phyloP scores from a whole-genome alignment of 1,139 yeast genomes.

The Sugiyamaella japonica region DNA sequence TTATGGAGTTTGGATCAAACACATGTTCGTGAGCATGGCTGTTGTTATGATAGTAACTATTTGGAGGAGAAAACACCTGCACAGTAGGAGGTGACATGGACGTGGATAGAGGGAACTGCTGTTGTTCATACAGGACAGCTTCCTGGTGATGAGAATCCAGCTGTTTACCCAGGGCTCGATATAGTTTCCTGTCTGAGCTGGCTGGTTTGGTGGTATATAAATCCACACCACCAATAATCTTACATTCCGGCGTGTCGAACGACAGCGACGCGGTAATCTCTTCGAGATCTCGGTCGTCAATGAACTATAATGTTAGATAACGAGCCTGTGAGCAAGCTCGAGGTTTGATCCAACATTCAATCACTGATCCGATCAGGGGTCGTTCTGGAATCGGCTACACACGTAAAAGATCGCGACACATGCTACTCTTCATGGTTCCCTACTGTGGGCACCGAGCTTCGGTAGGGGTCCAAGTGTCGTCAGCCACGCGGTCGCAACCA shows the following conservation, averaged over 20 bases:
- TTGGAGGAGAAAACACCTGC: constrained; percentile 27
- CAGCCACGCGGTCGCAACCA: constrained; percentile 2
- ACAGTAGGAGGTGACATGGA: constrained; percentile 26
- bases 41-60: constrained; percentile 2
- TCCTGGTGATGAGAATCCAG: constrained; percentile 34
- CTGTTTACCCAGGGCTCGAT: constrained; percentile 83
- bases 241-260: constrained; percentile 85
- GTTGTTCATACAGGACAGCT: constrained; percentile 25
- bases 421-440: constrained; percentile 4
- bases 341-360: neutral
- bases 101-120: constrained; percentile 29
- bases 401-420: neutral
- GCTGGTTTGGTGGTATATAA: constrained; percentile 92
- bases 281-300: constrained; percentile 89
- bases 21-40: constrained; percentile 11
- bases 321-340: neutral
- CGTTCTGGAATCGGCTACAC: too few relatives aligned
- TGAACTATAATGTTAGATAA: constrained; percentile 53
- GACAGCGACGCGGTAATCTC: constrained; percentile 82
- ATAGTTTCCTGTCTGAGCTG: constrained; percentile 82
- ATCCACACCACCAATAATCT: constrained; percentile 90
- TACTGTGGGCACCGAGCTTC: neutral
- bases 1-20: constrained; percentile 11
- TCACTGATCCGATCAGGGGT: too few relatives aligned
- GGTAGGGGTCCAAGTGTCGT: constrained; percentile 9